These are phyloP conservation scores for Hanseniaspora vineae DNA, from an alignment of 805 yeast species.

Conservation along the genomic window DNA sequence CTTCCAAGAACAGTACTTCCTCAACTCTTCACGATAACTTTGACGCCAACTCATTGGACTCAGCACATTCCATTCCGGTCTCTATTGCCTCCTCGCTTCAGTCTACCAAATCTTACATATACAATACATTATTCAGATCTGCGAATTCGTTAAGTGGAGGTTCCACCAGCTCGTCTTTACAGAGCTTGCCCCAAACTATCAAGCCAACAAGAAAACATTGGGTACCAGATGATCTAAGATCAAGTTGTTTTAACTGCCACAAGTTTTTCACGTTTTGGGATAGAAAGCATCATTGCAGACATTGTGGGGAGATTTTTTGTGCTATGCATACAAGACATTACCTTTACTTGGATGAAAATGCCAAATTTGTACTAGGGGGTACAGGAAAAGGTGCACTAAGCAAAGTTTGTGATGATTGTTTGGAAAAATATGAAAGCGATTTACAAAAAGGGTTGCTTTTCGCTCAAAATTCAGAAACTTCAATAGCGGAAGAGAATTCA, in stretches of 20 bases:
- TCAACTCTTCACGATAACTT: neutral
- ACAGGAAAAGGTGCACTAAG: slow-evolving; percentile 41
- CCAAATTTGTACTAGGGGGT: slow-evolving; percentile 56
- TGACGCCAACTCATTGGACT: neutral
- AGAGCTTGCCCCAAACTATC: slow-evolving; percentile 2
- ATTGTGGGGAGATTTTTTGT: slow-evolving; percentile 75
- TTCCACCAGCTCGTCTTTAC: neutral
- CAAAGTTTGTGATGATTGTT: slow-evolving; percentile 60
- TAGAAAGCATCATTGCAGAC: slow-evolving; percentile 73
- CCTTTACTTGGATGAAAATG: slow-evolving; percentile 41
- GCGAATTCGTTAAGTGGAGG: neutral
- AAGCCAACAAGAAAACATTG: slow-evolving; percentile 48
- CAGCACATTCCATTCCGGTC: slow-evolving; percentile 1
- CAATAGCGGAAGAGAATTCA: slow-evolving; percentile 2
- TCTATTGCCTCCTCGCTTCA: slow-evolving; percentile 1
- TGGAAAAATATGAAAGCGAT: slow-evolving; percentile 45
- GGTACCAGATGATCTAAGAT: slow-evolving; percentile 57
- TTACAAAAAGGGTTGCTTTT: slow-evolving; percentile 13
- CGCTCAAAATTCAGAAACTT: slow-evolving; percentile 7
- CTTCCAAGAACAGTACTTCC: too few relatives aligned
- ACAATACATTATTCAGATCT: neutral
- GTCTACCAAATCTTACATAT: neutral
- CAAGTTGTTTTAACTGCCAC: slow-evolving; percentile 56
- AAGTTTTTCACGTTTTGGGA: slow-evolving; percentile 64
- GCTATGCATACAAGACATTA: slow-evolving; percentile 49